A percentile compares a stretch with the other conserved stretches of the same genome.
phyloP scores from a whole-genome alignment of 2,329 filamentous ascomycete species.

The Colletotrichum sansevieriae region DNA sequence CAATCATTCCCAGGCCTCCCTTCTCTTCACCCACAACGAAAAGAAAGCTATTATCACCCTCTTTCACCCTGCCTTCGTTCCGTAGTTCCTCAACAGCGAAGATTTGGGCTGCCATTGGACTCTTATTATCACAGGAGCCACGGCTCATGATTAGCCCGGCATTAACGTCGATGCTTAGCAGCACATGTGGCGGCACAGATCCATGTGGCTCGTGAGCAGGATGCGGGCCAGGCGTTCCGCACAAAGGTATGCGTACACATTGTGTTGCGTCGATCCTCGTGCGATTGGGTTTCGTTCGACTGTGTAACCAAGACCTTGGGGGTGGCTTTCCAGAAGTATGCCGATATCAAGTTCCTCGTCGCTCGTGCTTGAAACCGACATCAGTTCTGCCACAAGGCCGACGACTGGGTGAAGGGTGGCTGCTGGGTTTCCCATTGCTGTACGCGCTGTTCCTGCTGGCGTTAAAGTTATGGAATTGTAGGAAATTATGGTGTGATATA shows the following conservation, averaged over 20 bases:
- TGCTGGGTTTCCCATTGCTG: not conserved
- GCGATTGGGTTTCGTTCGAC: not conserved
- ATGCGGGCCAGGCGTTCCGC: not conserved
- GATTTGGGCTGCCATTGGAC: not conserved
- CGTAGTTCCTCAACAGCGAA: not conserved
- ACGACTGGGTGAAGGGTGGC: not conserved
- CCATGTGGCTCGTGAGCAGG: constrained; percentile 1
- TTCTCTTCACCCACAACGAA: constrained; percentile 77
- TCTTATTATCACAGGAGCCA: constrained; percentile 6
- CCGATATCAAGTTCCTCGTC: not conserved
- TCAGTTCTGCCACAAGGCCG: not conserved
- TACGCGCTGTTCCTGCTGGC: too few relatives aligned
- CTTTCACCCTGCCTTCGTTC: constrained; percentile 26
- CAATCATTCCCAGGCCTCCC: constrained; percentile 74
- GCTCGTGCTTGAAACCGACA: constrained; percentile 1
- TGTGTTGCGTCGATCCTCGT: not conserved
- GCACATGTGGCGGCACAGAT: constrained; percentile 3
- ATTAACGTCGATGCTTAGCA: not conserved
- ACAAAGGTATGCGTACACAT: not conserved
- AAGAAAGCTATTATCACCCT: constrained; percentile 59
- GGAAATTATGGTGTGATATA: too few relatives aligned
- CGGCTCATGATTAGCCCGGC: not conserved
- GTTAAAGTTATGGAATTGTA: too few relatives aligned
- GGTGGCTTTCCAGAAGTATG: not conserved
- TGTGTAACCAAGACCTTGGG: not conserved